phyloP scores from a whole-genome alignment of 208 protist species.

The Wallacemonas rigidus region DNA sequence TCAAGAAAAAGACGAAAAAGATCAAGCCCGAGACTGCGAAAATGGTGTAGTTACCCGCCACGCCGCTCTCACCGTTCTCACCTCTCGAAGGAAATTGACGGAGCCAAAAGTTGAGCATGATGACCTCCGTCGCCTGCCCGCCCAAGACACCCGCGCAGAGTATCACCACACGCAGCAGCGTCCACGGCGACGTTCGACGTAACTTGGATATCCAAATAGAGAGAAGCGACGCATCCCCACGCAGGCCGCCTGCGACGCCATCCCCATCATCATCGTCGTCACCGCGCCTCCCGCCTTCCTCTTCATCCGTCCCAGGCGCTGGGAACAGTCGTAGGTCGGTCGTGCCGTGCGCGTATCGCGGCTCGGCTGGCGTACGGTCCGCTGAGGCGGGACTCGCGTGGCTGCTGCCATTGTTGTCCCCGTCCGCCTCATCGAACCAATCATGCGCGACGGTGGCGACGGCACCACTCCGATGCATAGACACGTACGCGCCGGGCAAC shows the following conservation, averaged over 20 bases:
- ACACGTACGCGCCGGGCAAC: background rate
- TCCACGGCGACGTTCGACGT: constrained; percentile 11
- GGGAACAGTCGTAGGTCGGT: no score
- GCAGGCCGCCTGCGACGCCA: no score
- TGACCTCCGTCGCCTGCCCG: constrained; percentile 49
- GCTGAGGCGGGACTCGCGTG: no score
- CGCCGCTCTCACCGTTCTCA: constrained; percentile 16
- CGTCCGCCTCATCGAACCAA: background rate
- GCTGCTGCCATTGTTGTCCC: background rate
- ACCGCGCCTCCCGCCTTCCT: no score
- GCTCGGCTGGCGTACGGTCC: no score
- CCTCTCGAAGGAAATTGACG: constrained; percentile 24
- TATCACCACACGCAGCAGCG: constrained; percentile 31
- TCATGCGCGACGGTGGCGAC: background rate
- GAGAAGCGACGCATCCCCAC: background rate
- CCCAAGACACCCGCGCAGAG: constrained; percentile 20
- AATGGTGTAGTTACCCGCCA: constrained; percentile 37
- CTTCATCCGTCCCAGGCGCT: no score
- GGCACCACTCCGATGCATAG: constrained; percentile 6
- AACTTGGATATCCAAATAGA: background rate
- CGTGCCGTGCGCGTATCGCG: no score
- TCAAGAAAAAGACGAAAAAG: constrained; percentile 41
- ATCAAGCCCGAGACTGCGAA: constrained; percentile 38
- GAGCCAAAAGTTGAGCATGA: constrained; percentile 59
- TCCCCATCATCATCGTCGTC: no score